These are phyloP conservation scores for Oryza coarctata DNA, from an alignment of 176 grass and related monocot genomes.

Conservation along the genomic window DNA sequence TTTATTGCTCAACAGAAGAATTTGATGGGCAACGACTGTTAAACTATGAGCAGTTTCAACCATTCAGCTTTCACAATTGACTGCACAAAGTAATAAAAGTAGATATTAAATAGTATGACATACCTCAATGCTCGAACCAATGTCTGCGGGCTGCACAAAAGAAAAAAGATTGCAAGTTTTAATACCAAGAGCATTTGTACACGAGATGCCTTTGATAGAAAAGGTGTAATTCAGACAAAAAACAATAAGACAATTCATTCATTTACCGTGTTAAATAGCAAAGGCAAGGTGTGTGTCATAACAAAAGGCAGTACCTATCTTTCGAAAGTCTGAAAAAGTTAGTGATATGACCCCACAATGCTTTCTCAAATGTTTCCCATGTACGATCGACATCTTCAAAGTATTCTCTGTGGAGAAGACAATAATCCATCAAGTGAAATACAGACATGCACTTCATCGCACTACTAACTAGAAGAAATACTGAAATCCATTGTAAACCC, in stretches of 20 bases:
- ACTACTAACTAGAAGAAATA: constrained; percentile 5
- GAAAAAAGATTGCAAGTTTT: constrained; percentile 34
- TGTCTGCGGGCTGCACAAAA: constrained; percentile 87
- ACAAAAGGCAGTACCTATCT: constrained; percentile 68
- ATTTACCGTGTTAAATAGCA: constrained; percentile 12
- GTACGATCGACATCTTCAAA: constrained; percentile 96
- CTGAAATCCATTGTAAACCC: background rate
- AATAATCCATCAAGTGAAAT: constrained; percentile 37
- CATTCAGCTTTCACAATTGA: constrained; percentile 9
- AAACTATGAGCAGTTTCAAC: background rate
- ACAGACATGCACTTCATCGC: constrained; percentile 1
- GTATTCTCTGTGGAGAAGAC: constrained; percentile 74
- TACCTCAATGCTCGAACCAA: constrained; percentile 97
- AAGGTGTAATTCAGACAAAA: background rate
- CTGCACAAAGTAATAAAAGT: constrained; percentile 24
- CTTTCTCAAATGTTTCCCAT: constrained; percentile 99
- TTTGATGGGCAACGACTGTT: constrained; percentile 3
- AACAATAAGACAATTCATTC: background rate
- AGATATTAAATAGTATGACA: constrained; percentile 30
- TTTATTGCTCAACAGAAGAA: background rate
- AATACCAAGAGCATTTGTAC: constrained; percentile 28
- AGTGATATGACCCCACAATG: constrained; percentile 75
- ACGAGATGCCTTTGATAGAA: constrained; percentile 24
- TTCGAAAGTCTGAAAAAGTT: constrained; percentile 93
- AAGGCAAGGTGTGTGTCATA: background rate